These are phyloP conservation scores for Cornus florida DNA, from an alignment of 148 eudicot genomes.

Conservation along the genomic window DNA sequence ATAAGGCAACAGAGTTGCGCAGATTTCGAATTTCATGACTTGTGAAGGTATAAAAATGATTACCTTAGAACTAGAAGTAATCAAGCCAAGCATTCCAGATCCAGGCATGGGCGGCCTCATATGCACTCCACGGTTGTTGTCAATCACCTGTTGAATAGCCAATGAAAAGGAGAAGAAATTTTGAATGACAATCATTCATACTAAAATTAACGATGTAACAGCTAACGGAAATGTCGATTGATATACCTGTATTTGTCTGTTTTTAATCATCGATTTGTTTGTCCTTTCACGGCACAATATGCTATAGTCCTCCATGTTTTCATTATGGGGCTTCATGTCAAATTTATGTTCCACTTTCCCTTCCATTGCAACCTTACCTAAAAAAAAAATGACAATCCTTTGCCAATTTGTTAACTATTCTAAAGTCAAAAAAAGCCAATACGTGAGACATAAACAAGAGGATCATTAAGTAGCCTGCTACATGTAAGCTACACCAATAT, in stretches of 20 bases:
- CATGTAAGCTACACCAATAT: background rate
- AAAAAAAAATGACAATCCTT: slow-evolving; percentile 4
- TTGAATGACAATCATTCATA: background rate
- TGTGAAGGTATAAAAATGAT: background rate
- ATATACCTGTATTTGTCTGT: slow-evolving; percentile 76
- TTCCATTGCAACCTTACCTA: slow-evolving; percentile 80
- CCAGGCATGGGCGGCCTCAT: slow-evolving; percentile 99
- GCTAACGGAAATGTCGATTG: background rate
- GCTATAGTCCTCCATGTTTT: slow-evolving; percentile 86
- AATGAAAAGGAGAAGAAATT: background rate
- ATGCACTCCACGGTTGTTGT: slow-evolving; percentile 84
- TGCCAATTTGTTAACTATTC: background rate
- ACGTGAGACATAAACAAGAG: background rate
- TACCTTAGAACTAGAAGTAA: slow-evolving; percentile 73
- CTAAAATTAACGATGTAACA: slow-evolving; percentile 1
- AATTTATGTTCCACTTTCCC: slow-evolving; percentile 94
- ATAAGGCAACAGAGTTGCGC: background rate
- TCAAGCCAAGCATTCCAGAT: slow-evolving; percentile 87
- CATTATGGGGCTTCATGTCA: slow-evolving; percentile 92
- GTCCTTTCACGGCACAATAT: slow-evolving; percentile 96
- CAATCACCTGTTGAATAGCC: slow-evolving; percentile 61
- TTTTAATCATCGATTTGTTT: slow-evolving; percentile 91
- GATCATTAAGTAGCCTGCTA: background rate
- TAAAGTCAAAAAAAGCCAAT: background rate
- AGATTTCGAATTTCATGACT: background rate